Percentiles rank a stretch among this genome's conserved stretches.
Conservation (phyloP, 73 alveolate species). For the Tetrahymena elliotti region DNA sequence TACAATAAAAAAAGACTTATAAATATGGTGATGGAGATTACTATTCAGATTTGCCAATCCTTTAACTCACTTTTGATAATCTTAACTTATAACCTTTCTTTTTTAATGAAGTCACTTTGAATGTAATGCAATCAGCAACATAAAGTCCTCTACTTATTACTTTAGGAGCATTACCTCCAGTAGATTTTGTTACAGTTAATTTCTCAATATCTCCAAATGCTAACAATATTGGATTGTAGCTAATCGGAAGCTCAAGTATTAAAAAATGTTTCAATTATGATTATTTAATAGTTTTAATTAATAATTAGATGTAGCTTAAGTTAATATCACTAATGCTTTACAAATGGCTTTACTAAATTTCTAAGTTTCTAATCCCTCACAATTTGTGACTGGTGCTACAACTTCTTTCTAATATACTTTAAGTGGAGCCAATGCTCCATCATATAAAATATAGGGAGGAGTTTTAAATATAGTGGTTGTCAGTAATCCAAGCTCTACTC, state of each 20-base stretch:
- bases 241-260: neutral
- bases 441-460: neutral
- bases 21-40: neutral
- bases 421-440: neutral
- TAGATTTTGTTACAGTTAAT: neutral
- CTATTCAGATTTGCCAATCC: neutral
- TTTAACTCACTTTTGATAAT: neutral
- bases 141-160: neutral
- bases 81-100: neutral
- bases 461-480: neutral
- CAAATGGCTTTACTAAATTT: neutral
- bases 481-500: neutral
- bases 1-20: neutral
- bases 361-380: neutral
- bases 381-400: neutral
- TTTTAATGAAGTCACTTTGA: neutral
- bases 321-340: neutral
- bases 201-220: neutral
- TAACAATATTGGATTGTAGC: neutral
- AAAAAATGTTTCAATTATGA: neutral
- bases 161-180: neutral
- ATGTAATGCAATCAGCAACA: neutral
- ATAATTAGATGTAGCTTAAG: neutral
- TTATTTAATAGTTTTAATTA: neutral
- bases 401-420: neutral